Conservation (phyloP, 179 eudicot genomes). For the Dionaea muscipula region DNA sequence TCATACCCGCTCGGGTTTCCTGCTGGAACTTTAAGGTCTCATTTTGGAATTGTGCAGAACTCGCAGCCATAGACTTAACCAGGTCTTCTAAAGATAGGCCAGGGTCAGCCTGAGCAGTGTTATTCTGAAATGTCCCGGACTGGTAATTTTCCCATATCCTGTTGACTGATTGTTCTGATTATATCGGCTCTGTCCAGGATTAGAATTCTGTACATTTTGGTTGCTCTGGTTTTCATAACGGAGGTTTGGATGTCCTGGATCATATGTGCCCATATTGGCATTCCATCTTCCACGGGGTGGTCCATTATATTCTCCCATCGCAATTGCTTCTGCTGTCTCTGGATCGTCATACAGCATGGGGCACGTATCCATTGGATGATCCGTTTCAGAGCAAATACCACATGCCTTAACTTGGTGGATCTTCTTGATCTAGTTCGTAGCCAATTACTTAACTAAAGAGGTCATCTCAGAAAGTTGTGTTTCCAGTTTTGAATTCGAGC, state of each 20-base stretch:
- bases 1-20: too few relatives aligned
- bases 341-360: not conserved
- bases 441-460: not conserved
- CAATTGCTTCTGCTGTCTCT: not conserved
- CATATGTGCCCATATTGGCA: not conserved
- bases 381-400: not conserved
- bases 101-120: too few relatives aligned
- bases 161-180: too few relatives aligned
- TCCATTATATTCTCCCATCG: not conserved
- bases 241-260: too few relatives aligned
- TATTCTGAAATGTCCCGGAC: too few relatives aligned
- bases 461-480: not conserved
- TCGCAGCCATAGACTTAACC: too few relatives aligned
- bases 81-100: too few relatives aligned
- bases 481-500: not conserved
- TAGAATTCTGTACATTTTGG: too few relatives aligned
- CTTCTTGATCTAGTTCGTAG: not conserved
- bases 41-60: too few relatives aligned
- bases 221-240: too few relatives aligned
- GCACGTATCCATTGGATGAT: not conserved
- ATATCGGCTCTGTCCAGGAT: too few relatives aligned
- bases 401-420: not conserved
- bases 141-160: too few relatives aligned
- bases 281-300: not conserved
- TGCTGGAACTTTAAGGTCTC: constrained; percentile 3